Base-by-base conservation (phyloP, 2,329 filamentous ascomycete genomes). In the Colletotrichum tanaceti region DNA sequence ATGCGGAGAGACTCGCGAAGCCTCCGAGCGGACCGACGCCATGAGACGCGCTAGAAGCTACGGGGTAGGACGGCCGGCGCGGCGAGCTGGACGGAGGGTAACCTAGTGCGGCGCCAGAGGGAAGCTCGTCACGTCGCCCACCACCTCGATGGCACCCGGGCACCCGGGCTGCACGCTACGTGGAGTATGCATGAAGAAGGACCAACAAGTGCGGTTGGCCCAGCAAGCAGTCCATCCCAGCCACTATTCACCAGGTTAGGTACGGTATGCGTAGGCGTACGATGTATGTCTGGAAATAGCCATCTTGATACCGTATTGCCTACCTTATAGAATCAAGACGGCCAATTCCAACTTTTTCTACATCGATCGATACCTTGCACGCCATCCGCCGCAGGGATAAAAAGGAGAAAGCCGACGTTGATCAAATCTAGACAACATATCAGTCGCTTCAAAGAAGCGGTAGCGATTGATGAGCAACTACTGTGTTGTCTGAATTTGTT, bases 21-120 rank as follows among this genome's bases (percentile, higher is more conserved):
- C 20, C 4, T 50, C 43, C 46, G 62, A 59, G 54, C 20, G 28
- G 54, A 50, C 46, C 46, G 54, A 41, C 44, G 44, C 46, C 35
- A 50, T 16, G 20, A 38, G 39, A 28, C n/a, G 24, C 14, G 49
- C 49, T 62, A 62, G 59, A 54, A 54, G 20, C 44, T 11, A 38
- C 22, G 58, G 22, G 32, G 20, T 20, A 28, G 18, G 32, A 46
- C 4, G 14, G 13, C 35, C n/a, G 18, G 39, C 35, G 55, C 39
- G 18, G 22, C 10, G 22, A 32, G 55, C 39, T 28, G 22, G 44
- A 50, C 35, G 24, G 22, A 35, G 41, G 43, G 32, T 35, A 35
- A 35, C 32, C 41, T 41, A 22, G 44, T 39, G 57, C 28, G 57
- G 55, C 22, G 53, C 50, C 50, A 53, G 20, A 57, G 32, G 39